Conservation (phyloP, 2,329 filamentous ascomycete genomes). For the Chlorencoelia australis region DNA sequence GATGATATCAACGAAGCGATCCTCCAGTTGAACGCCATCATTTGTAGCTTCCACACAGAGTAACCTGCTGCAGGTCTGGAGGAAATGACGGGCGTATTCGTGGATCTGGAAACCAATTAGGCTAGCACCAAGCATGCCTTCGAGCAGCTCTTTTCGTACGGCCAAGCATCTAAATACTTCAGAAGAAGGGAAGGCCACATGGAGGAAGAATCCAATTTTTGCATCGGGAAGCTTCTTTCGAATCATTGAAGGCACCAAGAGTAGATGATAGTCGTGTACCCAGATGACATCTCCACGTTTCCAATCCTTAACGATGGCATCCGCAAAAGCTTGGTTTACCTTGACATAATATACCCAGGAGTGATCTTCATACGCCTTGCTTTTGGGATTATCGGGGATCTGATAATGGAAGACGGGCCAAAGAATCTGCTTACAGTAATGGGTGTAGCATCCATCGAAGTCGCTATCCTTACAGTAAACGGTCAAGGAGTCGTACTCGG, state of each 20-base stretch:
- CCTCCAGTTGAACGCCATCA: slow-evolving; percentile 81
- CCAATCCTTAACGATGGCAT: slow-evolving; percentile 83
- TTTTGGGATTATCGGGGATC: slow-evolving; percentile 94
- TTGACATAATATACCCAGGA: slow-evolving; percentile 93
- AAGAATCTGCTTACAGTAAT: slow-evolving; percentile 95
- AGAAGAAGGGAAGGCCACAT: slow-evolving; percentile 90
- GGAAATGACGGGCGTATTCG: slow-evolving; percentile 88
- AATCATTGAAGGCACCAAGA: slow-evolving; percentile 82
- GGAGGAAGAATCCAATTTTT: slow-evolving; percentile 91
- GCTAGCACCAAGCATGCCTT: slow-evolving; percentile 89
- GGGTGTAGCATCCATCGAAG: slow-evolving; percentile 86
- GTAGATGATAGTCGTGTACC: slow-evolving; percentile 91
- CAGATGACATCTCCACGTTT: slow-evolving; percentile 89
- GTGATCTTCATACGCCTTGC: slow-evolving; percentile 95
- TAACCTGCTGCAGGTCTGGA: slow-evolving; percentile 89
- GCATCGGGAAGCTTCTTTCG: slow-evolving; percentile 85
- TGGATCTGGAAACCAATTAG: slow-evolving; percentile 88
- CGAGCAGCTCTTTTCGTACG: slow-evolving; percentile 73
- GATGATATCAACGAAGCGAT: slow-evolving; percentile 84
- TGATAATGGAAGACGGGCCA: slow-evolving; percentile 99
- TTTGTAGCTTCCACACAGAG: slow-evolving; percentile 82
- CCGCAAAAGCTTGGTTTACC: slow-evolving; percentile 86
- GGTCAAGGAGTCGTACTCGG: slow-evolving; percentile 71
- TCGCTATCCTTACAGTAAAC: slow-evolving; percentile 87
- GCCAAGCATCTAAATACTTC: slow-evolving; percentile 92